phyloP scores from a whole-genome alignment of 257 asterid species.

The Ehretia macrophylla region DNA sequence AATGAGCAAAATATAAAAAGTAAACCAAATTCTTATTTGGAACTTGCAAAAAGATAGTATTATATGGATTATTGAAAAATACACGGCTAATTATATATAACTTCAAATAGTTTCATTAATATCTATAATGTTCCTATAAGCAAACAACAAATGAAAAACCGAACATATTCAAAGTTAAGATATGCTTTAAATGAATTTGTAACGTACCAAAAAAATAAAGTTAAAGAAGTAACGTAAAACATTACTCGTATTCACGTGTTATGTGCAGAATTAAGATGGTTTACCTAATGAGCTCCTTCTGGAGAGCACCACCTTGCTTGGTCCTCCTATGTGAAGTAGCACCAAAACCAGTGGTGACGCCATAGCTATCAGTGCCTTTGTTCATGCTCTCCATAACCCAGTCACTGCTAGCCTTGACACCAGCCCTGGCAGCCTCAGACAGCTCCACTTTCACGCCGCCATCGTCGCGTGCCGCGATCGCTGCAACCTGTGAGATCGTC shows the following conservation, averaged over 20 bases:
- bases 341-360: conserved; percentile 2
- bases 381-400: conserved; percentile 8
- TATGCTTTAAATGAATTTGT: no score
- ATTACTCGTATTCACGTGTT: no score
- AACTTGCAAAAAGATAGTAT: no score
- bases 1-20: no score
- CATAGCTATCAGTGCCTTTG: not conserved
- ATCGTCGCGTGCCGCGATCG: not conserved
- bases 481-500: not conserved
- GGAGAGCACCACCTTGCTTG: not conserved
- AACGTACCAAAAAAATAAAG: not conserved
- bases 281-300: conserved; percentile 5
- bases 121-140: no score
- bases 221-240: not conserved
- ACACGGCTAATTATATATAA: no score
- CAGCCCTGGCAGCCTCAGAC: conserved; percentile 3
- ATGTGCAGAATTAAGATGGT: no score
- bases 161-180: no score
- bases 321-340: conserved; percentile 3
- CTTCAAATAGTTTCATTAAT: no score
- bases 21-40: no score
- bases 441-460: not conserved
- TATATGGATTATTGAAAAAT: no score
- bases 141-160: no score
- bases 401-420: conserved; percentile 6